Conservation (phyloP, 192 early-diverging fungal genomes). For the Bifiguratus adelaidae region DNA sequence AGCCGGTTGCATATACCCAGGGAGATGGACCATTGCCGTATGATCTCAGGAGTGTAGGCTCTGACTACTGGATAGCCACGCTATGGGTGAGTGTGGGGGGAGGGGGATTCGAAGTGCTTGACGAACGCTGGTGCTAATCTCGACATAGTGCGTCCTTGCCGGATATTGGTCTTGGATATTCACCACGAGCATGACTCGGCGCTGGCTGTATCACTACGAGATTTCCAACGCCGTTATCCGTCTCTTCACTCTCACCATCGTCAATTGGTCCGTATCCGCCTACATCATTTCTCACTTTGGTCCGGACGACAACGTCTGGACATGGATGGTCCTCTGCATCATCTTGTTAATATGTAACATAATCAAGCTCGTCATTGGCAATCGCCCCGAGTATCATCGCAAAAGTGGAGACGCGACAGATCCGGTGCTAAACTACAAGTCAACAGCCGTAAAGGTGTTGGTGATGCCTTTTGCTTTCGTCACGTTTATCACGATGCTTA, state of each 20-base stretch:
- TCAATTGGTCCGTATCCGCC: constrained; percentile 40
- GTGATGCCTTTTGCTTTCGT: constrained; percentile 36
- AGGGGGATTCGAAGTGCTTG: background rate
- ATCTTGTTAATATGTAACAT: constrained; percentile 30
- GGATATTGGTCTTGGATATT: constrained; percentile 47
- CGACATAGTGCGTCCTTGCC: constrained; percentile 32
- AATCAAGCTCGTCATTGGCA: constrained; percentile 13
- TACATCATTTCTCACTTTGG: constrained; percentile 39
- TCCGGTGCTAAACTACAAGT: constrained; percentile 15
- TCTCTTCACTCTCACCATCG: constrained; percentile 33
- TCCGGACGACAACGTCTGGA: constrained; percentile 41
- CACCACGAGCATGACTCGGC: constrained; percentile 40
- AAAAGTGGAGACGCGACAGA: constrained; percentile 9
- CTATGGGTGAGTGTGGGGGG: constrained; percentile 23
- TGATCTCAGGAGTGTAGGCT: constrained; percentile 17
- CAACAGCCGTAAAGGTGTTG: constrained; percentile 23
- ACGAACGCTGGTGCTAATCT: no score
- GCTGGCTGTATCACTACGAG: constrained; percentile 51
- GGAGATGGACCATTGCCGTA: constrained; percentile 16
- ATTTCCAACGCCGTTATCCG: constrained; percentile 35
- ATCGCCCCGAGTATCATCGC: constrained; percentile 18
- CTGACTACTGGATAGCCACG: constrained; percentile 22
- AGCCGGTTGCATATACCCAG: constrained; percentile 8
- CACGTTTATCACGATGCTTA: constrained; percentile 42
- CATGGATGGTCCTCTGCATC: constrained; percentile 39